Base-by-base conservation (phyloP, 1,284 basidiomycete genomes). In the Cutaneotrichosporon daszewskae region DNA sequence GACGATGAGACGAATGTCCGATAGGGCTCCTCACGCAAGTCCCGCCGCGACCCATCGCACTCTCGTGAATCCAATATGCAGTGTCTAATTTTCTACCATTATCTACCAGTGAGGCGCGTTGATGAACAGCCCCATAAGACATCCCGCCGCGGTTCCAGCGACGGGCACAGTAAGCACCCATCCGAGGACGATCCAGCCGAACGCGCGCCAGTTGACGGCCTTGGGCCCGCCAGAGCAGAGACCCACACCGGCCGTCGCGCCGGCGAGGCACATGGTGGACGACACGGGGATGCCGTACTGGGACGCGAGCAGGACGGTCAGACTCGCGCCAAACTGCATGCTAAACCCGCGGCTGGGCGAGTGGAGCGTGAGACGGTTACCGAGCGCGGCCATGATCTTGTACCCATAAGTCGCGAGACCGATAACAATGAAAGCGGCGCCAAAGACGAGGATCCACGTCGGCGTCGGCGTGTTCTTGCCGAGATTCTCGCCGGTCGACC, bases 281-380 rank as follows among this genome's bases (percentile, higher is more conserved):
- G 64, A 66, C 18, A 71, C 71, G 9, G 72, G 71, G 25, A 72
- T 55, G 39, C 52, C 57, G 51, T 59, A 55, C 48, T 57, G 72
- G 4, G 71, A 72, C 4, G 73, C 73, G 33, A 75, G 62, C 36
- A 75, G 62, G 50, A 75, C 70, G 29, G 72, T 73, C 54, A 74
- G 69, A 26, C 72, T 59, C 2, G 72, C 65, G 6, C 72, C 74
- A 27, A 75, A 57, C 57, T 76, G 73, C 74, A 76, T 76, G 9
- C 63, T 64, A 59, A 74, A 73, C 10, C 74, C 75, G 35, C 75
- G 68, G 6, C 70, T 72, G 3, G 74, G 75, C 4, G 72, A 74
- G 51, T 67, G 62, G 34, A 74, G 64, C 11, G 74, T 75, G 49
- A 75, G 62, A 24, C 65, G 62, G 68, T 75, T 75, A 17, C 73